Evolutionary conservation across 805 yeast species (phyloP).

Genomic region (Yamadazyma laniorum): DNA sequence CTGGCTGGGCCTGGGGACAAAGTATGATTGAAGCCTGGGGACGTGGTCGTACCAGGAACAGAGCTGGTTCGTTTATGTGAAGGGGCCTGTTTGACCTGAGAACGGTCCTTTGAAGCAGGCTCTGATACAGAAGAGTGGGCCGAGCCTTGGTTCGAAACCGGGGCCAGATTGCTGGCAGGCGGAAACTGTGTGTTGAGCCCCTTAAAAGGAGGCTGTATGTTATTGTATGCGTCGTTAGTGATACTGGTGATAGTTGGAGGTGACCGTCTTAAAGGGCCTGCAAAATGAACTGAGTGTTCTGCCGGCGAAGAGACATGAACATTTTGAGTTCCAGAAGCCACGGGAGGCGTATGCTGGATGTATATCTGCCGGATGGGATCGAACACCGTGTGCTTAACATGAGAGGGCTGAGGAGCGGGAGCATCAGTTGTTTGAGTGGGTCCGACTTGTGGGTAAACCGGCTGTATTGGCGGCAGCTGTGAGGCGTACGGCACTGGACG

Average conservation of each 20-base stretch:
- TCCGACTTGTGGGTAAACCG: no score
- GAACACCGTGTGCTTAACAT: slow-evolving; percentile 3
- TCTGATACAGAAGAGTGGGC: slow-evolving; percentile 5
- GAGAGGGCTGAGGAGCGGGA: not conserved
- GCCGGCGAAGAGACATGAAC: not conserved
- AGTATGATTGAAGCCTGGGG: slow-evolving; percentile 2
- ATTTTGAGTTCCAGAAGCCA: not conserved
- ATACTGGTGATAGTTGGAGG: not conserved
- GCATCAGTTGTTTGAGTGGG: no score
- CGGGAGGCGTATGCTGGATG: not conserved
- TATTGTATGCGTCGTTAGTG: slow-evolving; percentile 1
- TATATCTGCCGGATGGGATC: slow-evolving; percentile 8
- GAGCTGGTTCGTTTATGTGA: slow-evolving; percentile 28
- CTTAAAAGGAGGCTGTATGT: no score
- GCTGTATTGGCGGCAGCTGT: no score
- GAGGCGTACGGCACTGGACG: no score
- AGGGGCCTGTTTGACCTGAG: slow-evolving; percentile 5
- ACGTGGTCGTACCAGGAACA: slow-evolving; percentile 10
- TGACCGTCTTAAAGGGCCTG: not conserved
- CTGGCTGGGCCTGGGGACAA: slow-evolving; percentile 48
- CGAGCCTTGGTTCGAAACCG: slow-evolving; percentile 8
- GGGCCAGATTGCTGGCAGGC: slow-evolving; percentile 6
- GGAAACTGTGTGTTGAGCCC: no score
- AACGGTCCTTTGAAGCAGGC: slow-evolving; percentile 3
- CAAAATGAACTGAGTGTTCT: not conserved